Base-by-base conservation (phyloP, 805 yeast genomes). In the Dipodascus albidus region DNA sequence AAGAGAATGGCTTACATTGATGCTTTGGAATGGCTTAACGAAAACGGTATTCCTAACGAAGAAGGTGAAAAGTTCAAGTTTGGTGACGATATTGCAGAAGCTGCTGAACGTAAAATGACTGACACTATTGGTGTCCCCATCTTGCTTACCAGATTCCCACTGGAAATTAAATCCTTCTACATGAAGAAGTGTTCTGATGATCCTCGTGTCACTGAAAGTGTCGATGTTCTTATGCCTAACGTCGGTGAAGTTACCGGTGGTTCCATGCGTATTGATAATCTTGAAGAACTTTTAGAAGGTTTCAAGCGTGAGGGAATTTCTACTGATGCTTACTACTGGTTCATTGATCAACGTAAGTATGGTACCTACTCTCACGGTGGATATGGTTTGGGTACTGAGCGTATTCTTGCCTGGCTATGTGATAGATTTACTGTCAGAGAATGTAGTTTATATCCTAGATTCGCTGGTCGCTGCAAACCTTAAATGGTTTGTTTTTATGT, bases 351-450 rank as follows among this genome's bases (percentile, higher is more conserved):
- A 74, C 83, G 99, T 73, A 84, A 85, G 73, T 93, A 93, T 73
- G 99, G 99, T 70, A 85, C 97, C 11, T 86, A 87, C 73, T 97
- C 97, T 44, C 99, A 93, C 68, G 99, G 99, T 70, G 99, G 99
- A 61, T 93, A 93, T 74, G 99, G 99, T 65, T 73, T 93, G 60
- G 99, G 99, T 61, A 88, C 96, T 35, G 99, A 93, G 75, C 85
- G 99, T 74, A 87, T 93, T 65, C 78, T 93, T 62, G 99, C 99
- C 42, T 93, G 99, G 99, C 78, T 93, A 67, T 89, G 96, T 75
- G 84, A 90, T 80, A 80, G 99, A 72, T 93, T 81, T 77, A 95
- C 99, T 33, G 99, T 93, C 58, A 86, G 99, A 75, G 99, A 93
- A 71, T 93, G 99, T 72, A 85, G 96, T 27, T 77, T 95, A 71